These are phyloP conservation scores for Naematelia encephala DNA, from an alignment of 768 basidiomycete species.

Conservation along the genomic window DNA sequence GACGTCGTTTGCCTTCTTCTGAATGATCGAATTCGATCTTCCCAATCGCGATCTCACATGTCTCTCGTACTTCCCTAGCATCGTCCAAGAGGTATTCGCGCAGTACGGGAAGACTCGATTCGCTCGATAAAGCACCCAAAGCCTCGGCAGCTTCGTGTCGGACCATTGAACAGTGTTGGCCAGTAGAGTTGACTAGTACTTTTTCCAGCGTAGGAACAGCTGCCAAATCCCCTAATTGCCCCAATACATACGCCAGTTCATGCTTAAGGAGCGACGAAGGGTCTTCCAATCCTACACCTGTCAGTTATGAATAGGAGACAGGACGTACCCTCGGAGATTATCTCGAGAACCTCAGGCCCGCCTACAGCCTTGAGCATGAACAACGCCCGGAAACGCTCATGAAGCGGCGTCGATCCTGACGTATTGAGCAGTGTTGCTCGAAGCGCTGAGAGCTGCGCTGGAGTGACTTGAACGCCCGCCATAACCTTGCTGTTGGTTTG, in stretches of 20 bases:
- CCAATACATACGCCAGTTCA: constrained; percentile 94
- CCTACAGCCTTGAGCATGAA: constrained; percentile 83
- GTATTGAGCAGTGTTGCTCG: constrained; percentile 74
- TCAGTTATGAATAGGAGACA: not conserved
- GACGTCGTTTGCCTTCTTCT: constrained; percentile 47
- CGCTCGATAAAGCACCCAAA: constrained; percentile 84
- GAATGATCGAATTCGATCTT: constrained; percentile 84
- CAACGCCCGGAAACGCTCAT: constrained; percentile 81
- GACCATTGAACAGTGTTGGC: constrained; percentile 70
- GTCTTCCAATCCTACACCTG: constrained; percentile 70
- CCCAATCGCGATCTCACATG: constrained; percentile 92
- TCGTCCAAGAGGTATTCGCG: constrained; percentile 67
- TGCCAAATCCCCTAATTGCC: constrained; percentile 71
- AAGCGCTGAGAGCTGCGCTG: constrained; percentile 63
- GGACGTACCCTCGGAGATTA: constrained; percentile 74
- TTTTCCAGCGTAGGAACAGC: constrained; percentile 76
- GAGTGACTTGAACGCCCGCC: constrained; percentile 46
- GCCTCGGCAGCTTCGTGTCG: constrained; percentile 99
- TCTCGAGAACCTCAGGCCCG: constrained; percentile 68
- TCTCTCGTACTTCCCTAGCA: constrained; percentile 78
- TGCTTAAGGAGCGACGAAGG: constrained; percentile 89
- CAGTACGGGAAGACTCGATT: constrained; percentile 65
- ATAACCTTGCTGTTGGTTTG: constrained; percentile 16
- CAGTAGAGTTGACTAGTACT: constrained; percentile 75
- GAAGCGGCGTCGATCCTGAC: constrained; percentile 68